Conservation (phyloP, 2,329 filamentous ascomycete genomes). For the Claviceps arundinis region DNA sequence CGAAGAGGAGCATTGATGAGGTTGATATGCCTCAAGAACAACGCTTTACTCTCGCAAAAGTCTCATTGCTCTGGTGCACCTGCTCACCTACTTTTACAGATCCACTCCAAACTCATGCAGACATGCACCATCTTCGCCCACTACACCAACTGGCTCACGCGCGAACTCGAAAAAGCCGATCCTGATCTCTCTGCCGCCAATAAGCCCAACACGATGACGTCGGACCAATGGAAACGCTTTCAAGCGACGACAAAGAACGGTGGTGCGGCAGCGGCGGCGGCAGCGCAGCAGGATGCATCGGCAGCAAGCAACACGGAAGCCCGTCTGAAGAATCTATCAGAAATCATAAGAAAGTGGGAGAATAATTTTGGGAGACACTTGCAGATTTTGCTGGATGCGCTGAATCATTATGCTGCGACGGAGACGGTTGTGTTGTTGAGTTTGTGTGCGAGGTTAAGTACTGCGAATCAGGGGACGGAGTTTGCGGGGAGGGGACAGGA, state of each 20-base stretch:
- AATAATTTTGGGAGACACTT: slow-evolving; percentile 84
- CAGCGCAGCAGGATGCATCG: slow-evolving; percentile 3
- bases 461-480: slow-evolving; percentile 64
- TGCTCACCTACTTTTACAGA: slow-evolving; percentile 7
- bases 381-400: slow-evolving; percentile 82
- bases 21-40: too few relatives aligned
- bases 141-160: slow-evolving; percentile 76
- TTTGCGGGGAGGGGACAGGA: slow-evolving; percentile 47
- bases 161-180: slow-evolving; percentile 73
- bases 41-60: neutral
- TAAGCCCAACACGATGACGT: slow-evolving; percentile 45
- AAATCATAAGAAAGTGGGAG: slow-evolving; percentile 84
- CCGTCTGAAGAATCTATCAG: slow-evolving; percentile 63
- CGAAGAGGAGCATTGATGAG: too few relatives aligned
- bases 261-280: slow-evolving; percentile 6
- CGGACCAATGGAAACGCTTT: slow-evolving; percentile 47
- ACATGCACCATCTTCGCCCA: slow-evolving; percentile 90
- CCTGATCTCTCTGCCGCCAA: slow-evolving; percentile 55
- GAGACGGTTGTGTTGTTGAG: slow-evolving; percentile 91
- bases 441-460: slow-evolving; percentile 69
- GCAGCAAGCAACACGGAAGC: slow-evolving; percentile 25
- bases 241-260: slow-evolving; percentile 29
- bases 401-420: slow-evolving; percentile 95
- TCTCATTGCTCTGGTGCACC: neutral
- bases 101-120: slow-evolving; percentile 93